Percentiles rank a stretch among this genome's conserved stretches.
Evolutionary conservation across 2,329 filamentous ascomycete genomes (phyloP).

Genomic region (Arthrobotrys iridis): DNA sequence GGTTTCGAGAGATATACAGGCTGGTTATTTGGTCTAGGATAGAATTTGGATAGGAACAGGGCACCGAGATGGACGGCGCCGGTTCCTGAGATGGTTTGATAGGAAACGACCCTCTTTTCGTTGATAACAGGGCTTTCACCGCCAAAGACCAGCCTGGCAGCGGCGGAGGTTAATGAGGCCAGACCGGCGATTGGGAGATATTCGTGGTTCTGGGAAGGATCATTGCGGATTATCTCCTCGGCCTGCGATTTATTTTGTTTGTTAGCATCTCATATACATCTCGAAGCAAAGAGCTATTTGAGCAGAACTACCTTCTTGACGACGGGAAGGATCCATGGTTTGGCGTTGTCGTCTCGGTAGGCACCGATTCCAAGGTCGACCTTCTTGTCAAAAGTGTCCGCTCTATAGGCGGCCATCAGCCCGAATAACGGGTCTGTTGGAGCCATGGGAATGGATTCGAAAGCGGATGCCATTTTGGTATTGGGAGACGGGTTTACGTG

Average conservation of each 20-base stretch:
- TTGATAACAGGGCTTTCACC: slow-evolving; percentile 78
- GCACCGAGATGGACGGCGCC: slow-evolving; percentile 94
- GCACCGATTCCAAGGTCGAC: slow-evolving; percentile 98
- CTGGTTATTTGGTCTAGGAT: slow-evolving; percentile 82
- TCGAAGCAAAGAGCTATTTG: neutral
- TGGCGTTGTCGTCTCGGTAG: slow-evolving; percentile 97
- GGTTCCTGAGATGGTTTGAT: slow-evolving; percentile 97
- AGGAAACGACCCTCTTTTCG: slow-evolving; percentile 78
- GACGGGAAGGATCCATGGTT: slow-evolving; percentile 96
- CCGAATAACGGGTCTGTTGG: slow-evolving; percentile 95
- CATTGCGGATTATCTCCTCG: slow-evolving; percentile 65
- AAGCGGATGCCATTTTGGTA: slow-evolving; percentile 55
- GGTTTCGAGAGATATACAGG: slow-evolving; percentile 91
- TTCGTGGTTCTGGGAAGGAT: slow-evolving; percentile 85
- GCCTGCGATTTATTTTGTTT: slow-evolving; percentile 69
- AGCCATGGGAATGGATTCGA: slow-evolving; percentile 81
- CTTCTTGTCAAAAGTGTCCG: slow-evolving; percentile 90
- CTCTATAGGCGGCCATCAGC: slow-evolving; percentile 99
- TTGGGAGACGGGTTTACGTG: slow-evolving; percentile 18
- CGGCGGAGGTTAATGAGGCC: slow-evolving; percentile 90
- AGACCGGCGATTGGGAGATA: slow-evolving; percentile 98
- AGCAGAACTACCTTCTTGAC: slow-evolving; percentile 65
- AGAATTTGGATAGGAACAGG: slow-evolving; percentile 91
- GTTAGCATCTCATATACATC: slow-evolving; percentile 56
- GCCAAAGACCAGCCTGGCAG: slow-evolving; percentile 90